Conservation (phyloP, 1,139 yeast genomes). For the Yamadazyma taylorii region DNA sequence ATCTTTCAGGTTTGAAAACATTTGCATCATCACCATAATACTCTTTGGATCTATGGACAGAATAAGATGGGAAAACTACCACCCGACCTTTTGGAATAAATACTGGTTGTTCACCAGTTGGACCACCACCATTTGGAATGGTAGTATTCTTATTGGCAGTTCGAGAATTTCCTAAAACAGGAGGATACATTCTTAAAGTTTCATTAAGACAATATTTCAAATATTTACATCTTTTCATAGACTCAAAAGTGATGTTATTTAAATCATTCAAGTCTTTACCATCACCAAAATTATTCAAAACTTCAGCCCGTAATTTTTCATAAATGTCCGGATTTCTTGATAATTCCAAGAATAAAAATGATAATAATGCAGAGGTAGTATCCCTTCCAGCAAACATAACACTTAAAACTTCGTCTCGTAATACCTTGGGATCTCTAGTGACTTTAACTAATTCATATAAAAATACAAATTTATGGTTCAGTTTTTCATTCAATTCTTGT, state of each 20-base stretch:
- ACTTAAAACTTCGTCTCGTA: slow-evolving; percentile 48
- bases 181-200: slow-evolving; percentile 49
- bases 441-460: slow-evolving; percentile 45
- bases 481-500: slow-evolving; percentile 25
- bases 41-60: slow-evolving; percentile 37
- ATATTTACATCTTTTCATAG: slow-evolving; percentile 47
- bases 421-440: slow-evolving; percentile 39
- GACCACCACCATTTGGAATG: slow-evolving; percentile 53
- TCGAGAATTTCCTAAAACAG: slow-evolving; percentile 50
- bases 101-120: slow-evolving; percentile 39
- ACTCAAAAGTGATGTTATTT: slow-evolving; percentile 33
- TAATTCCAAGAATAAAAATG: slow-evolving; percentile 41
- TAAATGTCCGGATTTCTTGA: slow-evolving; percentile 38
- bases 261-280: slow-evolving; percentile 14
- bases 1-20: slow-evolving; percentile 47
- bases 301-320: slow-evolving; percentile 29
- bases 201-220: slow-evolving; percentile 49
- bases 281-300: slow-evolving; percentile 27
- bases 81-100: slow-evolving; percentile 41
- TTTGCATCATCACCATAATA: slow-evolving; percentile 48
- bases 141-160: slow-evolving; percentile 40
- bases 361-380: slow-evolving; percentile 50
- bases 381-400: slow-evolving; percentile 52
- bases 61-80: slow-evolving; percentile 37
- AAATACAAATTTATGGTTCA: slow-evolving; percentile 40